Evolutionary conservation across 2,329 filamentous ascomycete genomes (phyloP).

Genomic region (Aspergillus nomiae): DNA sequence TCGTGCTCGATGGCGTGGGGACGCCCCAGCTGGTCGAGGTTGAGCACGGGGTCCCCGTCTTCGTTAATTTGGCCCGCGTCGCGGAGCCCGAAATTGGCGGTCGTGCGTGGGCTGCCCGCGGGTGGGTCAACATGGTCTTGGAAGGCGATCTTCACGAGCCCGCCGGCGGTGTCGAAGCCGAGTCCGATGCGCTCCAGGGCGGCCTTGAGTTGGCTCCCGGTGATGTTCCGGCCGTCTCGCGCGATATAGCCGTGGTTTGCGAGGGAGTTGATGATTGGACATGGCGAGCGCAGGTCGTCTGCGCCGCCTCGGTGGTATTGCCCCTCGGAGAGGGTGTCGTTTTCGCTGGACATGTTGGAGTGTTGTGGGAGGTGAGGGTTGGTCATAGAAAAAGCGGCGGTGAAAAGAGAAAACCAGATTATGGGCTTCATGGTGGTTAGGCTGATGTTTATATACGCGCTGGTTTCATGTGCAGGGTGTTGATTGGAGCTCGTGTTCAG

Average conservation of each 20-base stretch:
- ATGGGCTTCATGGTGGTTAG: background rate
- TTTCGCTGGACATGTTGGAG: background rate
- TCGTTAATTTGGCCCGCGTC: slow-evolving; percentile 14
- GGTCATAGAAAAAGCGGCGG: background rate
- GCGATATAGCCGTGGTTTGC: slow-evolving; percentile 21
- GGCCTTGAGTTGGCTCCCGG: slow-evolving; percentile 10
- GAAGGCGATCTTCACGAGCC: slow-evolving; percentile 15
- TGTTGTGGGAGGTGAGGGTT: background rate
- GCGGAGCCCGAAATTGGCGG: slow-evolving; percentile 11
- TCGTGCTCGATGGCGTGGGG: slow-evolving; percentile 21
- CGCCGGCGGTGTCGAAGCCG: slow-evolving; percentile 4
- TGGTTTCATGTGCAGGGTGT: background rate
- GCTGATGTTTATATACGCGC: background rate
- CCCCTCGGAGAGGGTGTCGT: background rate
- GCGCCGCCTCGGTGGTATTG: slow-evolving; percentile 9
- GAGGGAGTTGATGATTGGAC: slow-evolving; percentile 19
- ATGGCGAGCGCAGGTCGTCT: slow-evolving; percentile 16
- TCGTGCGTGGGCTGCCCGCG: slow-evolving; percentile 2
- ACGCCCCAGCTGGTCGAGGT: slow-evolving; percentile 20
- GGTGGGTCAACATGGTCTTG: slow-evolving; percentile 17
- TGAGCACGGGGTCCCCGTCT: slow-evolving; percentile 10
- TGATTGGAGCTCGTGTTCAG: background rate
- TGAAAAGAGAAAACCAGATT: background rate
- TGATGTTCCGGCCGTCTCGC: slow-evolving; percentile 18
- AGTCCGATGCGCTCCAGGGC: slow-evolving; percentile 15